These are phyloP conservation scores for Pichia nakasei DNA, from an alignment of 805 yeast genomes.

Conservation along the genomic window DNA sequence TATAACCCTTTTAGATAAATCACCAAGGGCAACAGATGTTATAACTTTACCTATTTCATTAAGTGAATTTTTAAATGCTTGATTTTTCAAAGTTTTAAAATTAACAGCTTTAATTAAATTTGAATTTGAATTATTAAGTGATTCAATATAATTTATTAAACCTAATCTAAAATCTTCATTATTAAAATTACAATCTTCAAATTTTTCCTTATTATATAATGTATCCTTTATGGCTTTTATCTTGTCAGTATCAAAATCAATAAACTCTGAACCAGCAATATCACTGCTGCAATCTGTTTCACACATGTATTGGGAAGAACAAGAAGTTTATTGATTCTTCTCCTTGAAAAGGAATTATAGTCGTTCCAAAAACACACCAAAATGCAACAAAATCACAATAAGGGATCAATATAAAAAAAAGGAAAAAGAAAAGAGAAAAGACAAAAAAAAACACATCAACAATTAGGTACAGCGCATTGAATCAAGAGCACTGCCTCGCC, in stretches of 20 bases:
- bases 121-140: slow-evolving; percentile 13
- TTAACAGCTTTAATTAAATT: slow-evolving; percentile 12
- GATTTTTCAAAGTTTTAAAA: slow-evolving; percentile 38
- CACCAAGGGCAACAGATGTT: slow-evolving; percentile 84
- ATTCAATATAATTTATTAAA: slow-evolving; percentile 10
- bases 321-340: too few relatives aligned
- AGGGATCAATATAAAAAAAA: not conserved
- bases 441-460: too few relatives aligned
- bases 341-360: too few relatives aligned
- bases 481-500: too few relatives aligned
- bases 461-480: too few relatives aligned
- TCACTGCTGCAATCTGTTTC: not conserved
- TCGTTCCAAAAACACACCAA: too few relatives aligned
- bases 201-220: slow-evolving; percentile 17
- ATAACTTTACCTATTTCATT: slow-evolving; percentile 81
- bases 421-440: not conserved
- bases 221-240: not conserved
- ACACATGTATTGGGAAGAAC: not conserved
- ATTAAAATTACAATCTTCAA: slow-evolving; percentile 11
- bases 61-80: slow-evolving; percentile 62
- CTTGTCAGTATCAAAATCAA: not conserved
- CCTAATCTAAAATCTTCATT: slow-evolving; percentile 15
- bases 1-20: slow-evolving; percentile 69
- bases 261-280: not conserved
- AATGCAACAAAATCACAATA: too few relatives aligned